Base-by-base conservation (phyloP, 345 rosid genomes). In the Lepidium didymum region DNA sequence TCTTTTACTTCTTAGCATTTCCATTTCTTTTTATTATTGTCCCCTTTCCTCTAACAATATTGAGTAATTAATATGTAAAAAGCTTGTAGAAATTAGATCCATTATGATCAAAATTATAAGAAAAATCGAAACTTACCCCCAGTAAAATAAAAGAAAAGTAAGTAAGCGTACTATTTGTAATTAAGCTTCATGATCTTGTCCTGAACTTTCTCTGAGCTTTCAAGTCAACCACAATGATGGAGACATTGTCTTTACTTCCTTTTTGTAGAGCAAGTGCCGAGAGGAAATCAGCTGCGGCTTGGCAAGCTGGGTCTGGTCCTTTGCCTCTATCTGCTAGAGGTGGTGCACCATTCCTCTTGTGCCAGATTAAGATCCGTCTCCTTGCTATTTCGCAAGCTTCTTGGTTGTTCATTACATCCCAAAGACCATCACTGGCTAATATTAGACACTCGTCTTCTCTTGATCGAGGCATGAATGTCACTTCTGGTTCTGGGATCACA, bases 401-500 rank as follows among this genome's bases (percentile, higher is more conserved):
- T 77, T 94, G 95, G 50, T 91, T 94, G 14, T 82, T 71, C 92
- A 91, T 86, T 53, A 94, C 97, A 76, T 93, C 98, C 98, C 98
- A 93, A 56, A 90, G 75, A 34, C 98, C 98, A 16, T 93, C 99
- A 16, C 99, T 91, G 1, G 96, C 97, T 56, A 91, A 75, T 75
- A 91, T 70, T 15, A 94, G 87, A 81, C 97, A 91, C 52, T 91
- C 96, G 25, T 94, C 99, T 62, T 91, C 99, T 82, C 83, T 91
- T 18, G 85, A 85, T 70, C 99, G 70, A 1, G 96, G 91, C 74
- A 87, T 64, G 41, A 94, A 82, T 80, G 69, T 77, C 53, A 94
- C 97, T 84, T 94, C 97, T 11, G 96, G 97, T 13, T 91, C 96
- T 0, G 97, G 96, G 52, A 94, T 94, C 50, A 94, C 92, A 85